Evolutionary conservation across 1,139 yeast species (phyloP), one percentile per base, ranked within the genome.

Genomic region (Nakaseomyces nivariensis): DNA sequence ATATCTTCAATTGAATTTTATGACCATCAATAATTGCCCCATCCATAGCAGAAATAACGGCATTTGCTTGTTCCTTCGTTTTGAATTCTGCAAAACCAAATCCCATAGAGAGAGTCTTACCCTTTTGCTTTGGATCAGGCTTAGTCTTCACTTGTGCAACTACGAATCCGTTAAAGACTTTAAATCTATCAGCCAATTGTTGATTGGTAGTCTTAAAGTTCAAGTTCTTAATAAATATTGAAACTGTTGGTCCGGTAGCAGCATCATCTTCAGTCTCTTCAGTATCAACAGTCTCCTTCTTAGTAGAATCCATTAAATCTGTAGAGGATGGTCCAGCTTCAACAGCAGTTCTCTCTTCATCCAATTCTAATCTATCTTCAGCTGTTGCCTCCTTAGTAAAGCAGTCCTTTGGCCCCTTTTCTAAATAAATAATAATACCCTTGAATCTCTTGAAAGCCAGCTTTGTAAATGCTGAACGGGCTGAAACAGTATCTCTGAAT

Each of bases 71-170:
- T 47, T 81, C 87, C 56, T 79, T 79, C 4, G 90, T 78, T 58
- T 73, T 79, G 67, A 89, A 94, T 68, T 92, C 98, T 31, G 80
- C 96, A 69, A 92, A 92, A 0, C 99, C 99, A 63, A 89, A 92
- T 34, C 99, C 99, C 98, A 92, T 92, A 60, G 96, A 87, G 54
- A 82, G 75, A 17, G 75, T 71, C 51, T 77, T 75, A 7, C 83
- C 84, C 1, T 77, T 63, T 52, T 79, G 78, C 68, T 82, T 87
- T 45, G 95, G 80, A 68, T 92, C 95, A 1, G 97, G 90, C 64
- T 90, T 90, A 38, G 85, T 85, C 64, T 88, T 89, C 49, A 92
- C 85, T 34, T 83, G 81, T 1, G 95, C 96, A 49, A 83, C 76
- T 11, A 85, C 79, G 67, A 85, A 94, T 0, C 96, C 99, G 22